phyloP scores from a whole-genome alignment of 176 grass and related monocot genomes.

The Musa itinerans region DNA sequence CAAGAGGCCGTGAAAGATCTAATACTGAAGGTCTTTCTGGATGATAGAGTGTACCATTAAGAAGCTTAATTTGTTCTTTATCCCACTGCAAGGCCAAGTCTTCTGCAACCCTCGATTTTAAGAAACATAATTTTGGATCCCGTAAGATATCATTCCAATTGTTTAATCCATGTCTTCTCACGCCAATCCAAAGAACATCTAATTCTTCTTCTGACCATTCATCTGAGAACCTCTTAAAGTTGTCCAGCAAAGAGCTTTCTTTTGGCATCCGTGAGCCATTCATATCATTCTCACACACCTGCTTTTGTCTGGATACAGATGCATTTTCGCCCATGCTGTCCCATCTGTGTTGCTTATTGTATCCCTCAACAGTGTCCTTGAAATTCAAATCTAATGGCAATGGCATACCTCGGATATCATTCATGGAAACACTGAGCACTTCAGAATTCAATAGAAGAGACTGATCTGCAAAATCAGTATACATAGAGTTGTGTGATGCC shows the following conservation, averaged over 20 bases:
- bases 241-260: constrained; percentile 33
- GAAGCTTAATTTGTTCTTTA: constrained; percentile 79
- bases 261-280: constrained; percentile 30
- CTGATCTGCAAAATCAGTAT: constrained; percentile 34
- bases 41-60: constrained; percentile 27
- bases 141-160: constrained; percentile 75
- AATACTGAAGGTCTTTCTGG: constrained; percentile 16
- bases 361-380: constrained; percentile 34
- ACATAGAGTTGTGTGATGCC: constrained; percentile 22
- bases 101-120: constrained; percentile 43
- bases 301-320: constrained; percentile 24
- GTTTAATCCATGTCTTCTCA: constrained; percentile 75
- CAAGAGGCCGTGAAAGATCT: constrained; percentile 11
- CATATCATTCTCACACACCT: constrained; percentile 22
- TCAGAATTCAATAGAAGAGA: constrained; percentile 24
- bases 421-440: constrained; percentile 12
- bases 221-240: constrained; percentile 23
- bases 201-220: constrained; percentile 90
- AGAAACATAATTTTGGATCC: constrained; percentile 57
- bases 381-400: constrained; percentile 28
- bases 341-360: constrained; percentile 29
- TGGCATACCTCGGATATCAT: constrained; percentile 22
- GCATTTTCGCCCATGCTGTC: constrained; percentile 22
- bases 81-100: constrained; percentile 79
- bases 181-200: constrained; percentile 97